Base-by-base conservation (phyloP, 495 filamentous ascomycete species). In the Bacidia rubella region DNA sequence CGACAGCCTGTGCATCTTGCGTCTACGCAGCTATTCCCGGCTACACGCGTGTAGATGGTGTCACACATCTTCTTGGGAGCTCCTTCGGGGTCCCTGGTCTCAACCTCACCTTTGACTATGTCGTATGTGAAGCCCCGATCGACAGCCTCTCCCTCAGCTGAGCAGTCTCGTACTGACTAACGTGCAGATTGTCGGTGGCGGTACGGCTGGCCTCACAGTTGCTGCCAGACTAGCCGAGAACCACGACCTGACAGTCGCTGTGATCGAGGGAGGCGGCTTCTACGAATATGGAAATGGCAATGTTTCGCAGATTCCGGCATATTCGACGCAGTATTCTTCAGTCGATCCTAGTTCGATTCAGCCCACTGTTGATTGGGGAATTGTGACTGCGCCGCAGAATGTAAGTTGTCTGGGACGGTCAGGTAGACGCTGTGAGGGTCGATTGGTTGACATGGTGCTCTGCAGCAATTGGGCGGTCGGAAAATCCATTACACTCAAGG, bases 251-350 rank as follows among this genome's bases (percentile, higher is more conserved):
- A 57, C 49, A 1, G 70, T 76, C 1, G 72, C 70, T 0, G 60
- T 81, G 5, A 60, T 82, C 15, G 79, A 82, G 62, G 77, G 76
- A 1, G 78, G 79, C 3, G 67, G 68, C 0, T 65, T 71, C 51
- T 81, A 80, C 49, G 70, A 81, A 57, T 26, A 66, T 3, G 65
- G 69, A 59, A 61, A 68, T 56, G 58, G 73, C 49, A 64, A 77
- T 53, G 57, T 45, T 12, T 63, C 51, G 49, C 56, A 62, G 29
- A 62, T 78, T 20, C 74, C 73, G 1, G 58, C 41, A 11, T 65
- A 60, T 46, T 56, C 42, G 12, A 45, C 59, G 20, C 46, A n/a
- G 11, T 61, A 56, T 29, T 52, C 39, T 2, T 57, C 57, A 17
- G 49, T 29, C 15, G 45, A 40, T 17, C 41, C 54, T 0, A 23